Percentiles rank a stretch among this genome's conserved stretches.
These are phyloP conservation scores for Tolypocladium inflatum DNA, from an alignment of 2,329 filamentous ascomycete genomes.

Conservation along the genomic window DNA sequence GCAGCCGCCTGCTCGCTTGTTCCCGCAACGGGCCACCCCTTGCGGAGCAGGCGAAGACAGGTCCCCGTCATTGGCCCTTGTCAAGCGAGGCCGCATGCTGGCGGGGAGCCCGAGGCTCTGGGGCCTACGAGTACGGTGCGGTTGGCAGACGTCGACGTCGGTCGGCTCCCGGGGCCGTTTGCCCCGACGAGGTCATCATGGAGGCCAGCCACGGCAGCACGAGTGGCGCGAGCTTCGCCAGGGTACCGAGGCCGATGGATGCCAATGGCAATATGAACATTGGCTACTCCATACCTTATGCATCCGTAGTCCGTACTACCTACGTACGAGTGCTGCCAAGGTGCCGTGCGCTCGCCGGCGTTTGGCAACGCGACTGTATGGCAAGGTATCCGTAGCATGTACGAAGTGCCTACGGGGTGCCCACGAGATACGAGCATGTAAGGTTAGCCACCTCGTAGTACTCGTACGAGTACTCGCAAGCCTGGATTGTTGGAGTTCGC, in stretches of 20 bases:
- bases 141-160: background rate
- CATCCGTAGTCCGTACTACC: no score
- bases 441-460: background rate
- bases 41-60: background rate
- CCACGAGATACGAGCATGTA: background rate
- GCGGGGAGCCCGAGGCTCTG: background rate
- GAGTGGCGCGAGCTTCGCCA: background rate
- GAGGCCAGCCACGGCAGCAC: background rate
- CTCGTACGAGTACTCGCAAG: no score
- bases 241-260: background rate
- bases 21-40: background rate
- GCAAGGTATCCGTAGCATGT: background rate
- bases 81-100: slow-evolving; percentile 5
- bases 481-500: background rate
- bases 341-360: background rate
- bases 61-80: slow-evolving; percentile 4
- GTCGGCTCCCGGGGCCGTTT: background rate
- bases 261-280: background rate
- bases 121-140: background rate
- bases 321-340: background rate
- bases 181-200: background rate
- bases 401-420: background rate
- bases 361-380: background rate
- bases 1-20: background rate
- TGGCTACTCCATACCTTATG: no score